phyloP scores from a whole-genome alignment of 164 flowering plant genomes.

The Pachysandra terminalis region DNA sequence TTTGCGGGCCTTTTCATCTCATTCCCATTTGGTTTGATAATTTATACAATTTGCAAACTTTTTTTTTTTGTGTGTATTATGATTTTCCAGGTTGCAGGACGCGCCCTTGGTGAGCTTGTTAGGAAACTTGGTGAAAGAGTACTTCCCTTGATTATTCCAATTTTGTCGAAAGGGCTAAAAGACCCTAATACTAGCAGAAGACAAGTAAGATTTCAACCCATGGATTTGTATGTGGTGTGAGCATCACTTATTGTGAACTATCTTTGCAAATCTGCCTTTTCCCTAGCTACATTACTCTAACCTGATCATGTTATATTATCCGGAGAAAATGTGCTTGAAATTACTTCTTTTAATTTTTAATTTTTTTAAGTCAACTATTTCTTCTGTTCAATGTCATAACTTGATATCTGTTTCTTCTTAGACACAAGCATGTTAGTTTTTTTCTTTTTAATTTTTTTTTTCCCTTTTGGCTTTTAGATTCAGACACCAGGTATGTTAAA shows the following conservation, averaged over 20 bases:
- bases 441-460: too few species aligned
- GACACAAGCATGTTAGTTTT: too few species aligned
- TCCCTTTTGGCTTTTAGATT: too few species aligned
- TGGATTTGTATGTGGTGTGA: not conserved
- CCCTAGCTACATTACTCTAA: too few species aligned
- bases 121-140: slow-evolving; percentile 99
- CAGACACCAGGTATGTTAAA: too few species aligned
- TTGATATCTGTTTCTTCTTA: too few species aligned
- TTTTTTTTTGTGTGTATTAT: not conserved
- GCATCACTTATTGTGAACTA: not conserved
- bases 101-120: slow-evolving; percentile 95
- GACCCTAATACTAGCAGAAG: slow-evolving; percentile 74
- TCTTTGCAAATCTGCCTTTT: not conserved
- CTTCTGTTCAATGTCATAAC: too few species aligned
- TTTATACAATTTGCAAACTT: not conserved
- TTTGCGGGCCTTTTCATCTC: slow-evolving; percentile 14
- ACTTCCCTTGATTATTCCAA: slow-evolving; percentile 87
- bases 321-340: too few species aligned
- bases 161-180: slow-evolving; percentile 74
- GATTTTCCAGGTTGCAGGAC: slow-evolving; percentile 75
- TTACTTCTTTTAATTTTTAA: too few species aligned
- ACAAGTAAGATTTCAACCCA: slow-evolving; percentile 55
- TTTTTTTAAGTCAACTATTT: too few species aligned
- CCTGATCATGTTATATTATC: too few species aligned
- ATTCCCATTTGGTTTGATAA: not conserved